Percentiles rank a stretch among this genome's conserved stretches.
Evolutionary conservation across 2,329 filamentous ascomycete species (phyloP).

Genomic region (Alternaria triticimaculans): DNA sequence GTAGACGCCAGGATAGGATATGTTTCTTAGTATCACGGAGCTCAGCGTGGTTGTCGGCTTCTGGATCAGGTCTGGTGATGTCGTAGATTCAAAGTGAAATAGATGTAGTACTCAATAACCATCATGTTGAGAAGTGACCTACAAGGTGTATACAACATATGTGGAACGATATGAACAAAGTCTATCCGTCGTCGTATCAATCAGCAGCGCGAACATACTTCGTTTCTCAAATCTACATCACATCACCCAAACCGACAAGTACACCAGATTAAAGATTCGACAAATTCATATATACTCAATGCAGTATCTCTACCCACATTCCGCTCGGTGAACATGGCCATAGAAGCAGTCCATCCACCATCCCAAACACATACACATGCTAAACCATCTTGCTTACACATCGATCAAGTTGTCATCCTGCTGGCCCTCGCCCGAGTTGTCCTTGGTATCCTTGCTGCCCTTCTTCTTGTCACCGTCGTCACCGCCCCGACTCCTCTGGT

Average conservation of each 20-base stretch:
- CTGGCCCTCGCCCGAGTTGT: constrained; percentile 48
- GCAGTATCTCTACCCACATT: constrained; percentile 20
- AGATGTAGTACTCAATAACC: background rate
- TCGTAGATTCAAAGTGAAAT: background rate
- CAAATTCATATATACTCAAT: constrained; percentile 31
- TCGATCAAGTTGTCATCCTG: constrained; percentile 50
- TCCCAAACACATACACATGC: constrained; percentile 6
- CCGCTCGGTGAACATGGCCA: constrained; percentile 18
- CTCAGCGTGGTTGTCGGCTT: background rate
- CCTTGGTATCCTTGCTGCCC: constrained; percentile 50
- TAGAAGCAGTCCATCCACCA: constrained; percentile 5
- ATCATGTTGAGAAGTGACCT: background rate
- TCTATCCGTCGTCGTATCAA: background rate
- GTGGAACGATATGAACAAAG: background rate
- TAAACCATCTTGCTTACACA: constrained; percentile 31
- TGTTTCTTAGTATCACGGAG: background rate
- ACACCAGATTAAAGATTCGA: background rate
- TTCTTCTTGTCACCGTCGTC: constrained; percentile 48
- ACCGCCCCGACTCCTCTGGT: constrained; percentile 52
- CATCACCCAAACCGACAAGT: background rate
- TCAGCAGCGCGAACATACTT: background rate
- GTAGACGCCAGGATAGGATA: too few species aligned
- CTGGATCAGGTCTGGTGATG: background rate
- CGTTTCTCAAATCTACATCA: background rate
- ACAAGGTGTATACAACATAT: background rate